phyloP scores from a whole-genome alignment of 2,329 filamentous ascomycete species.

The Pochonia chlamydosporia region DNA sequence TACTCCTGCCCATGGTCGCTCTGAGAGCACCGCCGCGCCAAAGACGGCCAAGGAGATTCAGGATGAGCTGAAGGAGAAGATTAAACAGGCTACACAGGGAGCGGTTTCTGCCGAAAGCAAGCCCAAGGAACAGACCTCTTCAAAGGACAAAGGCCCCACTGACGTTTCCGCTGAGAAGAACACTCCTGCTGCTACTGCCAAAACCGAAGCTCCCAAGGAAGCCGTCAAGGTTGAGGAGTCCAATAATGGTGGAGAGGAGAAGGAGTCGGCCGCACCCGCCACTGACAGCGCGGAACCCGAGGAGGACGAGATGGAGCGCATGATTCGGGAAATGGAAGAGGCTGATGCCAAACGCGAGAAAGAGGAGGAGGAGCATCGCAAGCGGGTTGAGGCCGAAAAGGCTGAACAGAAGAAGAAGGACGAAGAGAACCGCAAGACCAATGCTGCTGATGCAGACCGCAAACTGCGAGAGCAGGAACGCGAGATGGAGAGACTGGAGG shows the following conservation, averaged over 20 bases:
- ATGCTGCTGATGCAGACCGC: slow-evolving; percentile 52
- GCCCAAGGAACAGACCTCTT: slow-evolving; percentile 18
- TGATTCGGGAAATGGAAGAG: slow-evolving; percentile 58
- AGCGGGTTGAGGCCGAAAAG: slow-evolving; percentile 41
- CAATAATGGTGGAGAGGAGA: slow-evolving; percentile 16
- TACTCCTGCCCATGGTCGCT: slow-evolving; percentile 62
- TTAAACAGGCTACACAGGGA: slow-evolving; percentile 54
- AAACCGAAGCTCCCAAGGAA: slow-evolving; percentile 6
- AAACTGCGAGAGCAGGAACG: slow-evolving; percentile 68
- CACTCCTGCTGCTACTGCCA: neutral
- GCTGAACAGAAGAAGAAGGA: slow-evolving; percentile 44
- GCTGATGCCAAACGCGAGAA: slow-evolving; percentile 44
- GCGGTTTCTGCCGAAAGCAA: slow-evolving; percentile 21
- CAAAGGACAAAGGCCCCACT: slow-evolving; percentile 24
- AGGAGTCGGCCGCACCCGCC: slow-evolving; percentile 23
- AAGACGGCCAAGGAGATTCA: slow-evolving; percentile 80
- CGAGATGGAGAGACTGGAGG: slow-evolving; percentile 67
- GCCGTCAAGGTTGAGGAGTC: neutral
- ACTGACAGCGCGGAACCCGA: slow-evolving; percentile 34
- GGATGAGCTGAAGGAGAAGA: slow-evolving; percentile 75
- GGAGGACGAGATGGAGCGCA: slow-evolving; percentile 53
- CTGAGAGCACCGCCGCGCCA: slow-evolving; percentile 59
- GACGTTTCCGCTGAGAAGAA: slow-evolving; percentile 22
- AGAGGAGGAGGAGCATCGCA: slow-evolving; percentile 38
- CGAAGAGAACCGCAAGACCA: slow-evolving; percentile 35